Evolutionary conservation across 768 basidiomycete genomes (phyloP).

Genomic region (Pleurotus cornucopiae): DNA sequence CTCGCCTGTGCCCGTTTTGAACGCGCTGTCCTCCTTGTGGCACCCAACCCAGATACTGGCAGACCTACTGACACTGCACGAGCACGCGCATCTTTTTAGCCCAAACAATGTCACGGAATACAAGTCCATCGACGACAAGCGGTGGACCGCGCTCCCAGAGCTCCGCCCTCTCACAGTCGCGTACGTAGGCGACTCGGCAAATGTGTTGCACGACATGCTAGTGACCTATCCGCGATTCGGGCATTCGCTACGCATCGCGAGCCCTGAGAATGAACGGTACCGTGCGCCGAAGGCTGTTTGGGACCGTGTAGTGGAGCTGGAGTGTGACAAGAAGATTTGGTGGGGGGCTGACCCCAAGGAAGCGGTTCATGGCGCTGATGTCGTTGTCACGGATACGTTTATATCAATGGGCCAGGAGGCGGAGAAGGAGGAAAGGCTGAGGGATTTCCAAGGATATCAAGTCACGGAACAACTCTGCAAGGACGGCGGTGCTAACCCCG

Average conservation of each 20-base stretch:
- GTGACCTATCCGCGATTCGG: conserved; percentile 92
- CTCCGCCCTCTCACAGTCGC: conserved; percentile 84
- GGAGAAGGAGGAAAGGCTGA: conserved; percentile 80
- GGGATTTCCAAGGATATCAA: conserved; percentile 90
- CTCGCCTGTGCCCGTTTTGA: conserved; percentile 92
- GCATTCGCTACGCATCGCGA: conserved; percentile 80
- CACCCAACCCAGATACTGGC: conserved; percentile 96
- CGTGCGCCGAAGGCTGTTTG: conserved; percentile 72
- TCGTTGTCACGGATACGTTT: conserved; percentile 99
- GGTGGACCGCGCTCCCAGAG: conserved; percentile 27
- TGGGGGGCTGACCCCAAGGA: conserved; percentile 80
- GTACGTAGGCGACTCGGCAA: conserved; percentile 92
- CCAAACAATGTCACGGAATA: conserved; percentile 9
- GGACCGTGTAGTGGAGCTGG: conserved; percentile 74
- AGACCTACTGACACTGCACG: conserved; percentile 86
- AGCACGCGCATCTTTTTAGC: conserved; percentile 56
- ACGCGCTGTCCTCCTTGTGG: conserved; percentile 93
- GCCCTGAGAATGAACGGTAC: conserved; percentile 58
- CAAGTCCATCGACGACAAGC: too few species aligned
- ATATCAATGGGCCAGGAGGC: conserved; percentile 99
- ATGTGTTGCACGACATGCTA: conserved; percentile 96
- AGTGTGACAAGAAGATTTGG: conserved; percentile 65
- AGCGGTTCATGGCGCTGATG: conserved; percentile 85
- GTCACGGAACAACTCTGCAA: conserved; percentile 85
- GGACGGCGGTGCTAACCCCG: conserved; percentile 74